Evolutionary conservation across 2,329 filamentous ascomycete genomes (phyloP).

Genomic region (Fusarium hostae): DNA sequence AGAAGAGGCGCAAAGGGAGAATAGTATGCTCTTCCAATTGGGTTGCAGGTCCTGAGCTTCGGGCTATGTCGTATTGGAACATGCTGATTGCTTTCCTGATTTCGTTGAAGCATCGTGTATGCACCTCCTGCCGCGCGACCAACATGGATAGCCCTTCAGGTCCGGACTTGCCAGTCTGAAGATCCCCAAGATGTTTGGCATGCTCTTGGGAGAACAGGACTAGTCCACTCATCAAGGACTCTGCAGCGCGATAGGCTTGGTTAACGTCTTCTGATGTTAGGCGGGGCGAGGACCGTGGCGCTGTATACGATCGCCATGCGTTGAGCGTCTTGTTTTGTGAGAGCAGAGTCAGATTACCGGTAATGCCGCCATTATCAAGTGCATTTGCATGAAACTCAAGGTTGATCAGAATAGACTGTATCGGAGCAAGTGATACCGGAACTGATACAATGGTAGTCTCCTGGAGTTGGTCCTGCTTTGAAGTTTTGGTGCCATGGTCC

Average conservation of each 20-base stretch:
- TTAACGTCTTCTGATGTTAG: background rate
- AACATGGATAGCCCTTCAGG: background rate
- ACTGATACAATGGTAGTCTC: background rate
- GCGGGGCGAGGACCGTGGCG: background rate
- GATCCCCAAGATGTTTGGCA: background rate
- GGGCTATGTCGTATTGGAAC: background rate
- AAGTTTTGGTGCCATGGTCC: background rate
- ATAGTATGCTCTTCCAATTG: background rate
- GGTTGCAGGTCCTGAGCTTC: background rate
- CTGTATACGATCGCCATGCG: slow-evolving; percentile 11
- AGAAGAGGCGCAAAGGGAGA: slow-evolving; percentile 2
- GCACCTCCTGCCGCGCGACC: background rate
- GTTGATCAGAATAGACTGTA: background rate
- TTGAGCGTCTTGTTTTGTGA: background rate
- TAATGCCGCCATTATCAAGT: background rate
- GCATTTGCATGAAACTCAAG: background rate
- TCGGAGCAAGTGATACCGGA: background rate
- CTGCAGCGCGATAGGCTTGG: background rate
- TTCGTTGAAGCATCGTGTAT: slow-evolving; percentile 13
- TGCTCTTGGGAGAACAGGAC: slow-evolving; percentile 8
- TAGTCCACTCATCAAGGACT: background rate
- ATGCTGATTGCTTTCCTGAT: background rate
- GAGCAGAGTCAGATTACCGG: background rate
- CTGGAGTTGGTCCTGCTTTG: background rate
- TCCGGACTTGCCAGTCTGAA: background rate